phyloP scores from a whole-genome alignment of 208 protist species.

The Wallacemonas sp. region DNA sequence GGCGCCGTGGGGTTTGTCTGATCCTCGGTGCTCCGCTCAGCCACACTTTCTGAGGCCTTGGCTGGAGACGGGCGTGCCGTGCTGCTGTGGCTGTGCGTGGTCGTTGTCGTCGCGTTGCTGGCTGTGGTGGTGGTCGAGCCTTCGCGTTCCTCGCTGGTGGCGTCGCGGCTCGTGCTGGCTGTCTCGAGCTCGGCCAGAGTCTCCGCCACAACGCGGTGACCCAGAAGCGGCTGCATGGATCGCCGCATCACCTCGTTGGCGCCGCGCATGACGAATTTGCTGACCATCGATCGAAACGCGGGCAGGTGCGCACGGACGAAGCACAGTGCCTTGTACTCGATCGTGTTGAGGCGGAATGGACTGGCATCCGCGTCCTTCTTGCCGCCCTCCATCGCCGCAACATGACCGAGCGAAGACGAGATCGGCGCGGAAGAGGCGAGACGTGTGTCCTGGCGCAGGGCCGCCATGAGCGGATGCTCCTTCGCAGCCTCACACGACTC shows the following conservation, averaged over 20 bases:
- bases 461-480: neutral
- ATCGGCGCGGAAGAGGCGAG: too few species aligned
- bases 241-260: constrained; percentile 53
- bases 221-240: constrained; percentile 52
- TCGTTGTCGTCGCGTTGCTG: neutral
- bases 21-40: too few species aligned
- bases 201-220: constrained; percentile 6
- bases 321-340: constrained; percentile 45
- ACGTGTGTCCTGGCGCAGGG: neutral
- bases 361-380: too few species aligned
- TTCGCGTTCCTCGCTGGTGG: neutral
- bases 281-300: constrained; percentile 44
- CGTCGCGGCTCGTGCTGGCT: neutral
- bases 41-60: too few species aligned
- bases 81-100: neutral
- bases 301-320: constrained; percentile 44
- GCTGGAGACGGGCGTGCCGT: neutral
- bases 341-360: constrained; percentile 19
- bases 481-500: neutral
- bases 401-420: too few species aligned
- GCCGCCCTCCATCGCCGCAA: too few species aligned
- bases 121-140: neutral
- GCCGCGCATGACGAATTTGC: constrained; percentile 59
- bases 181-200: constrained; percentile 3
- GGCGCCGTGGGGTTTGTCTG: too few species aligned